Base-by-base conservation (phyloP, 2,329 filamentous ascomycete genomes). In the Sclerotinia spermophila region DNA sequence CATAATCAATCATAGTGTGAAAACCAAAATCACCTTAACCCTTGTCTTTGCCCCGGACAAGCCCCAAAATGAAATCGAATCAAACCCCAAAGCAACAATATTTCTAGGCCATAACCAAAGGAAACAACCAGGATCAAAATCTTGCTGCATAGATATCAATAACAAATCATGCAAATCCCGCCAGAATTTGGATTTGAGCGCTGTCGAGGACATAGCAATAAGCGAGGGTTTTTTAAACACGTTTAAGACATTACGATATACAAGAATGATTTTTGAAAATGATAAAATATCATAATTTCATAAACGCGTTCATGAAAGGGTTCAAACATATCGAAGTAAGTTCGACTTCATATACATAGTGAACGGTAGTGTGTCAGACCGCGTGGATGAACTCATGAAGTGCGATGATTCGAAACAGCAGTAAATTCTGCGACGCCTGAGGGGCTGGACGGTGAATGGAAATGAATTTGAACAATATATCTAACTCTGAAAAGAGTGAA, bases 171-270 rank as follows among this genome's bases (percentile, higher is more conserved):
- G 58, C 5, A 27, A 8, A 2, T 5, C 17, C 7, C 1, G 27
- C 11, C 19, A 2, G 6, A 42, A 19, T 6, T 0, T 27, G 38
- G 4, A 21, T 5, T n/a, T 2, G 8, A n/a, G 24, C 15, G 33
- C 13, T 38, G 24, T 38, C 30, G 33, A 58, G 6, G 33, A 58
- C 24, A 35, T 30, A 33, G 3, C 8, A 44, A 33, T 44, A 2
- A 24, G 17, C n/a, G 17, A 60, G 59, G 44, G 17, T 61, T 61
- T 61, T 13, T 30, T 0, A 6, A 33, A 21, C 15, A 30, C n/a
- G 30, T 21, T 13, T 0, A 30, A 42, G 2, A 4, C 1, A 40
- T 3, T 60, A n/a, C n/a, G n/a, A n/a, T n/a, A 19, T 30, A 0
- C 7, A 4, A 21, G 10, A 30, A 2, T 60, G 13, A 60, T 11